A percentile compares a stretch with the other conserved stretches of the same genome.
phyloP scores from a whole-genome alignment of 768 basidiomycete species.

The Xerocomellus intermedius region DNA sequence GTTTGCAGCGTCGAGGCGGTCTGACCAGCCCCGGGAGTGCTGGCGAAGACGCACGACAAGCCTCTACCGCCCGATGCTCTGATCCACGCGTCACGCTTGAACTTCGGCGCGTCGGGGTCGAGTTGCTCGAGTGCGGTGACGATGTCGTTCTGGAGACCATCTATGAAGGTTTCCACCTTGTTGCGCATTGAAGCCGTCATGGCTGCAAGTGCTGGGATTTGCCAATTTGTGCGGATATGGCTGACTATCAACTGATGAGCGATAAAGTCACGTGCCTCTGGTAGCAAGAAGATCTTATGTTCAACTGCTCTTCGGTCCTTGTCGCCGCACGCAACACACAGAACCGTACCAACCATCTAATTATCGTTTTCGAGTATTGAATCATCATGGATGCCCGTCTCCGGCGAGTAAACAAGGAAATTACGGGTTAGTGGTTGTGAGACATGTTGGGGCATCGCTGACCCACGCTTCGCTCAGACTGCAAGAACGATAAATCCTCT shows the following conservation, averaged over 20 bases:
- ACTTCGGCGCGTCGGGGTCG: constrained; percentile 66
- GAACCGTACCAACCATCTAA: not conserved
- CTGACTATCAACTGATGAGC: not conserved
- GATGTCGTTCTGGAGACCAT: constrained; percentile 74
- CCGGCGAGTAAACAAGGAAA: constrained; percentile 92
- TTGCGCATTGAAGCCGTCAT: constrained; percentile 58
- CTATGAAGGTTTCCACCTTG: constrained; percentile 75
- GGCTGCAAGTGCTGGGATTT: not conserved
- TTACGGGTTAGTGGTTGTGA: constrained; percentile 55
- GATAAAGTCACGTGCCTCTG: constrained; percentile 27
- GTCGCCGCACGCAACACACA: not conserved
- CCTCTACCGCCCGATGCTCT: constrained; percentile 70
- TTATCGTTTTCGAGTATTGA: not conserved
- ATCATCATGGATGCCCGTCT: constrained; percentile 80
- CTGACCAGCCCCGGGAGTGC: constrained; percentile 33
- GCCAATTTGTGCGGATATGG: not conserved
- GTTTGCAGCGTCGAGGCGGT: constrained; percentile 40
- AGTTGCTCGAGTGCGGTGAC: constrained; percentile 74
- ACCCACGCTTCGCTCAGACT: constrained; percentile 52
- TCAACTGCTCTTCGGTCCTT: not conserved
- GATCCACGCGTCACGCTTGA: constrained; percentile 81
- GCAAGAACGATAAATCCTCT: constrained; percentile 92
- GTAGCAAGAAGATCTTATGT: constrained; percentile 1
- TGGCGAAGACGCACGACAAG: constrained; percentile 78
- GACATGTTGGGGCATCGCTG: not conserved